Base-by-base conservation (phyloP, 2,329 filamentous ascomycete genomes). In the Aspergillus sp. region DNA sequence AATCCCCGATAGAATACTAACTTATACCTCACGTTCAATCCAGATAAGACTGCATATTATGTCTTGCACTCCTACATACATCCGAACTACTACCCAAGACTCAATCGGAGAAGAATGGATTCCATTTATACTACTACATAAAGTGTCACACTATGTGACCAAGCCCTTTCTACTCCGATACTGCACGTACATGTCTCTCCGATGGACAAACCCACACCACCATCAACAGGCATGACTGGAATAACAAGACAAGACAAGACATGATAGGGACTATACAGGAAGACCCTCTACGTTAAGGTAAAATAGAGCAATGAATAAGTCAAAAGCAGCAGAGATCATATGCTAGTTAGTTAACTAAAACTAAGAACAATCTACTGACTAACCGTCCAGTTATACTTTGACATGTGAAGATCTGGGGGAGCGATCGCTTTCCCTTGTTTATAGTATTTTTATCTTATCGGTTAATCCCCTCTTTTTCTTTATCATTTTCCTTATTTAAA, bases 321-420 rank as follows among this genome's bases (percentile, higher is more conserved):
- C 28, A 13, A 39, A 17, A 36, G 19, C 12, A 50, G n/a, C 45
- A 38, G 23, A 32, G 21, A 54, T 60, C 58, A 57, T 60, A 45
- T 60, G 58, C 39, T 30, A 53, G 28, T 10, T 43, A 41, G 5
- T 43, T 21, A n/a, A 17, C n/a, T 36, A 13, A 36, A 36, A 36
- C 1, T 15, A 36, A 32, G 4, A 32, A 36, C 32, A 36, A 36
- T 13, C 4, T 13, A 36, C 10, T 36, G 12, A 36, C 32, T 45
- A 28, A 45, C 21, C 41, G 19, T 45, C 19, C 19, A 28, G 13
- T 23, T 30, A 38, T 39, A 19, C 47, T 52, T 57, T 49, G n/a
- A 51, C 58, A 63, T 51, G 58, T 60, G 61, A 63, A 59, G 36
- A 47, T 43, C 51, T 54, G 23, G 17, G 36, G 25, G 23, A 25